Conservation (phyloP, 345 rosid species). For the Excoecaria agallocha region DNA sequence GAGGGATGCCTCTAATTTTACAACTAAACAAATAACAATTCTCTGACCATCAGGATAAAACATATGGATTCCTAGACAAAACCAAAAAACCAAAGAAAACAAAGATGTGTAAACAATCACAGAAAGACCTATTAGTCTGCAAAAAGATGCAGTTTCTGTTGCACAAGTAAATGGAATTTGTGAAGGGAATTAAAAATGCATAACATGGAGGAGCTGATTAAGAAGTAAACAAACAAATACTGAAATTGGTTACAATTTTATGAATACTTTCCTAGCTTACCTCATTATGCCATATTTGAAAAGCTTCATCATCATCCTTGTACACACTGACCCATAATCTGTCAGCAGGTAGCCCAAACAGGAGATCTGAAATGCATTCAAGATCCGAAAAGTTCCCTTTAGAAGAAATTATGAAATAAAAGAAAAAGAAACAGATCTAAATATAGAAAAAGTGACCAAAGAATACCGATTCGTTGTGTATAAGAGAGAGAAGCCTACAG, state of each 20-base stretch:
- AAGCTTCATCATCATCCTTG: conserved; percentile 86
- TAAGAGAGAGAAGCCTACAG: no score
- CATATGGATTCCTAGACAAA: neutral
- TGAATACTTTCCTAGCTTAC: conserved; percentile 30
- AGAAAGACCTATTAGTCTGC: neutral
- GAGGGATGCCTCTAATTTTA: neutral
- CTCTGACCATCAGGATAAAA: neutral
- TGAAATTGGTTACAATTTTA: neutral
- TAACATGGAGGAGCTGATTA: neutral
- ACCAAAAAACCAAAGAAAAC: no score
- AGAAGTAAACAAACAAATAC: neutral
- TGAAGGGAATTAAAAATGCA: neutral
- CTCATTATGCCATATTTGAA: conserved; percentile 81
- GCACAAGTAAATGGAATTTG: neutral
- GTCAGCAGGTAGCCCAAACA: conserved; percentile 60
- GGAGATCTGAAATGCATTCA: no score
- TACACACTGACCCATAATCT: conserved; percentile 83
- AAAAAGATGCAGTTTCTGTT: neutral
- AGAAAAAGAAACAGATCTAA: no score
- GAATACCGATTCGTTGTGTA: no score
- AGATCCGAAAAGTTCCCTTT: no score
- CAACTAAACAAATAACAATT: neutral
- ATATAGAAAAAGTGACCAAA: no score
- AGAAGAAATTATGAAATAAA: no score
- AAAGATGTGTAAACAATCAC: neutral